phyloP scores from a whole-genome alignment of 768 basidiomycete genomes.

The Termitomyces sp. region DNA sequence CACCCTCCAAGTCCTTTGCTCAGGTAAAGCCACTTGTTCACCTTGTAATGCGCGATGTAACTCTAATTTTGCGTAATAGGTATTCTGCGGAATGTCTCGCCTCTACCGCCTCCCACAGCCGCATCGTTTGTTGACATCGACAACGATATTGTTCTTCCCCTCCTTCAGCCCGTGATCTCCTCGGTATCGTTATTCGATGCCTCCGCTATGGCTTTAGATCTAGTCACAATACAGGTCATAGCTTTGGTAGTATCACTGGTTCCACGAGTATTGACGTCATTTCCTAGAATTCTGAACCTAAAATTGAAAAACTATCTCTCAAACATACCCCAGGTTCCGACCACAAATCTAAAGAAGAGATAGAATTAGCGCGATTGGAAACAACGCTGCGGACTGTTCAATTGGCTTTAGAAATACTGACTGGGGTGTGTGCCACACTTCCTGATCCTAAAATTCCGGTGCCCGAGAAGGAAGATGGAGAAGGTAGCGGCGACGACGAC shows the following conservation, averaged over 20 bases:
- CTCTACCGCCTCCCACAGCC: slow-evolving; percentile 62
- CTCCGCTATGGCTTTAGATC: slow-evolving; percentile 42
- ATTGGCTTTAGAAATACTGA: slow-evolving; percentile 83
- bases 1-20: slow-evolving; percentile 59
- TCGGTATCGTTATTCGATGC: slow-evolving; percentile 49
- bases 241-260: background rate
- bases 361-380: slow-evolving; percentile 72
- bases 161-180: slow-evolving; percentile 60
- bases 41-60: background rate
- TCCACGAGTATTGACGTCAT: background rate
- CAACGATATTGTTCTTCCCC: slow-evolving; percentile 64
- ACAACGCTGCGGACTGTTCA: slow-evolving; percentile 65
- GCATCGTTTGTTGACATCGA: slow-evolving; percentile 63
- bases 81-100: slow-evolving; percentile 70
- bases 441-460: slow-evolving; percentile 60
- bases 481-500: slow-evolving; percentile 28
- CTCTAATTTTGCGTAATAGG: slow-evolving; percentile 33
- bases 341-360: slow-evolving; percentile 62
- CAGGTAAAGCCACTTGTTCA: slow-evolving; percentile 39
- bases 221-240: slow-evolving; percentile 47
- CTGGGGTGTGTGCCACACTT: slow-evolving; percentile 80
- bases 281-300: slow-evolving; percentile 40
- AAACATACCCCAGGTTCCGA: slow-evolving; percentile 71
- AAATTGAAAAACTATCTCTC: slow-evolving; percentile 51
- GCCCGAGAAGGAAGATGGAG: slow-evolving; percentile 29